Conservation (phyloP, 2,329 filamentous ascomycete species). For the Fusarium globosum region DNA sequence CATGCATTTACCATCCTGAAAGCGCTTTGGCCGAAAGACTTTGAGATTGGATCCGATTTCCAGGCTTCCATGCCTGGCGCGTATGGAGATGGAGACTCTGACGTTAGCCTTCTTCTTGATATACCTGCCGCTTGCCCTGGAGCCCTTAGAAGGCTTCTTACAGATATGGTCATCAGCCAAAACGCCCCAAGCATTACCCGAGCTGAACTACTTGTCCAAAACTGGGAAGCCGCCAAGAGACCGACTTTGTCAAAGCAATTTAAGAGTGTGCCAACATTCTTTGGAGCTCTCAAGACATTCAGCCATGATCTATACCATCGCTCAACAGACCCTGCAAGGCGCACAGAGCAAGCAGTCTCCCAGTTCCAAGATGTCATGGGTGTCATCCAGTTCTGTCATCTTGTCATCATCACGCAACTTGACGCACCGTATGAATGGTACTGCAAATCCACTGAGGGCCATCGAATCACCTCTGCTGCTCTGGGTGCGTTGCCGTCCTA, state of each 20-base stretch:
- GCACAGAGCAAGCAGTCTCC: background rate
- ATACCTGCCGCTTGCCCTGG: background rate
- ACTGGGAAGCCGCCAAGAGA: background rate
- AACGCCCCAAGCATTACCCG: background rate
- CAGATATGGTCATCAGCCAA: background rate
- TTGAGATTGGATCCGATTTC: background rate
- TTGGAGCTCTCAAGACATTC: background rate
- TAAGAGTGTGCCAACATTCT: background rate
- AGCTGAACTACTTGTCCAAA: background rate
- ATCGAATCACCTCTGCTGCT: background rate
- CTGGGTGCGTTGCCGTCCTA: background rate
- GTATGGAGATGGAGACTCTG: background rate
- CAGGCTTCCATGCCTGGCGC: background rate
- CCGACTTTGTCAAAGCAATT: background rate
- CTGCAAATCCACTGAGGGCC: background rate
- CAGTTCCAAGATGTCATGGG: constrained; percentile 6
- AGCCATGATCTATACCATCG: constrained; percentile 3
- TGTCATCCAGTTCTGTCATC: background rate
- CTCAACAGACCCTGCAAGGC: background rate
- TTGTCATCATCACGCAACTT: constrained; percentile 5
- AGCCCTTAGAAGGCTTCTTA: background rate
- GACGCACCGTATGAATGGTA: constrained; percentile 10
- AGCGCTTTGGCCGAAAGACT: background rate
- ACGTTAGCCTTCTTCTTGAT: background rate
- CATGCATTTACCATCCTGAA: background rate